Percentiles rank a stretch among this genome's conserved stretches.
Conservation (phyloP, 169 alveolate species). For the Cryptosporidium ubiquitum region DNA sequence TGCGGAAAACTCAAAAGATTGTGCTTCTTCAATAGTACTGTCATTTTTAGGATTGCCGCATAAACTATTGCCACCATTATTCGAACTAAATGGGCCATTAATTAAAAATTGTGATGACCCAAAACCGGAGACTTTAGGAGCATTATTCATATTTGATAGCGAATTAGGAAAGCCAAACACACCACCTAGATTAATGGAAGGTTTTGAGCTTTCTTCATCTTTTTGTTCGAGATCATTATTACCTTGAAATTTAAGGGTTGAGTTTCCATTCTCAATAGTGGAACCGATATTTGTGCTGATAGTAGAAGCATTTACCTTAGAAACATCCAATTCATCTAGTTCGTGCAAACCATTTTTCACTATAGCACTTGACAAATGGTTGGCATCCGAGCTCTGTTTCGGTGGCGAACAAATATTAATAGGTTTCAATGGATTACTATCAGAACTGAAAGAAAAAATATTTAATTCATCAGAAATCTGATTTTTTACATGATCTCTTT, state of each 20-base stretch:
- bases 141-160: not conserved
- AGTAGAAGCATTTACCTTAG: not conserved
- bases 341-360: not conserved
- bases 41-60: not conserved
- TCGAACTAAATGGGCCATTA: conserved; percentile 49
- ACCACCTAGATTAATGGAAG: not conserved
- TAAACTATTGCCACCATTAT: not conserved
- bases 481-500: not conserved
- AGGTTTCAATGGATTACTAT: conserved; percentile 15
- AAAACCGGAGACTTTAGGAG: conserved; percentile 49
- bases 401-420: not conserved
- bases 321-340: not conserved
- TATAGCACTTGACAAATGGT: not conserved
- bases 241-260: not conserved
- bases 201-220: not conserved
- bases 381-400: not conserved
- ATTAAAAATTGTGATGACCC: conserved; percentile 49
- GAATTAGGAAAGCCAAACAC: not conserved
- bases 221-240: not conserved
- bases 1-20: not conserved
- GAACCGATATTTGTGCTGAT: not conserved
- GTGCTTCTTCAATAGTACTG: not conserved
- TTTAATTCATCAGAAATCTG: conserved; percentile 1
- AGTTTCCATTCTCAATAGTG: not conserved
- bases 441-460: conserved; percentile 4